Percentiles rank a stretch among this genome's conserved stretches.
These are phyloP conservation scores for Globisporangium parvum DNA, from an alignment of 352 stramenopile species.

Conservation along the genomic window DNA sequence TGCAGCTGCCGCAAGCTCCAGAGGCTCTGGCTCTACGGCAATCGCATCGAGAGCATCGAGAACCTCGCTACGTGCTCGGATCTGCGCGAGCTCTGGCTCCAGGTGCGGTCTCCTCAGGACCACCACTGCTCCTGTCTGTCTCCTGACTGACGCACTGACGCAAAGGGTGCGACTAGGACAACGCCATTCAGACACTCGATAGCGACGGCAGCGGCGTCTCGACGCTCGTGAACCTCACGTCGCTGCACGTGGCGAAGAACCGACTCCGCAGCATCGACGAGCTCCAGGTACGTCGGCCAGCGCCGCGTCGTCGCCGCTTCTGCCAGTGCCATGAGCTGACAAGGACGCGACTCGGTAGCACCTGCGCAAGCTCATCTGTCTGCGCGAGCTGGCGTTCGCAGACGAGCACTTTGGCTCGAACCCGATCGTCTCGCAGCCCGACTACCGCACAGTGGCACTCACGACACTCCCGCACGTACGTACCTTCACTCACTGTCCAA, in stretches of 20 bases:
- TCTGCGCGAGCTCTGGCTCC: constrained; percentile 78
- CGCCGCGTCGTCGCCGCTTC: neutral
- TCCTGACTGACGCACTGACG: too few relatives aligned
- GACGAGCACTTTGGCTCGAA: constrained; percentile 85
- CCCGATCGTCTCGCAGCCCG: constrained; percentile 50
- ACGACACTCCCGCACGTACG: constrained; percentile 58
- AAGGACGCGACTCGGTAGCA: constrained; percentile 13
- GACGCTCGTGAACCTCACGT: constrained; percentile 63
- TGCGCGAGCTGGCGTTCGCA: constrained; percentile 55
- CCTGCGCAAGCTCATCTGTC: constrained; percentile 44
- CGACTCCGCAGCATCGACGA: constrained; percentile 63
- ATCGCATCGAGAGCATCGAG: constrained; percentile 54
- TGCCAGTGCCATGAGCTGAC: neutral
- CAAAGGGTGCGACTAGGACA: constrained; percentile 25
- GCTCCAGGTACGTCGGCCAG: constrained; percentile 22
- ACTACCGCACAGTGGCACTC: constrained; percentile 72
- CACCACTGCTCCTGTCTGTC: neutral
- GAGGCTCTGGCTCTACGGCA: constrained; percentile 76
- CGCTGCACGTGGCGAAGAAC: constrained; percentile 72
- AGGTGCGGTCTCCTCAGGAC: constrained; percentile 19
- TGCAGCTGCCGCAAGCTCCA: constrained; percentile 55
- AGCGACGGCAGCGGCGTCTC: constrained; percentile 35
- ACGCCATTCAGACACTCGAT: constrained; percentile 44
- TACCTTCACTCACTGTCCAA: neutral
- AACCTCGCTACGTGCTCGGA: constrained; percentile 59